Percentiles rank a stretch among this genome's conserved stretches.
Conservation (phyloP, 768 basidiomycete genomes). For the Russula sp. region DNA sequence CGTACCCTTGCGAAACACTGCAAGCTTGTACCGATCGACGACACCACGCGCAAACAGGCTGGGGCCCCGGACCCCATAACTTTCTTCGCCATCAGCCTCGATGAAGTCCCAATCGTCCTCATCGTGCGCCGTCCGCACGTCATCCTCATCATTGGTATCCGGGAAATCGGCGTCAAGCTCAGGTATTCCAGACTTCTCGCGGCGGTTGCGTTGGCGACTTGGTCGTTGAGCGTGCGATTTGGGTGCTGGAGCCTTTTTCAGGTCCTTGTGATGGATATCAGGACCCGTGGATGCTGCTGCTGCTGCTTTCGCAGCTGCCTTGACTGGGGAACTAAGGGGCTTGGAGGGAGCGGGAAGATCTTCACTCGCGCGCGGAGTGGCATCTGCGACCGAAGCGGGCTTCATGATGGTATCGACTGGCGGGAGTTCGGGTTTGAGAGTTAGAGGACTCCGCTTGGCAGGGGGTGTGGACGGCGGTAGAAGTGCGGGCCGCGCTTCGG, state of each 20-base stretch:
- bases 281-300: slow-evolving; percentile 23
- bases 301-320: slow-evolving; percentile 20
- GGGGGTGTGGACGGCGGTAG: slow-evolving; percentile 34
- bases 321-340: slow-evolving; percentile 17
- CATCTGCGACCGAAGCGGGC: slow-evolving; percentile 21
- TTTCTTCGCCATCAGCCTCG: slow-evolving; percentile 75
- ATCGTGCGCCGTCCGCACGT: slow-evolving; percentile 44
- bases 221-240: slow-evolving; percentile 30
- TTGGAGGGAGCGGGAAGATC: slow-evolving; percentile 4
- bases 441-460: slow-evolving; percentile 18
- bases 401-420: slow-evolving; percentile 17
- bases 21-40: slow-evolving; percentile 80
- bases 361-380: slow-evolving; percentile 27
- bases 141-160: slow-evolving; percentile 49
- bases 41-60: slow-evolving; percentile 90
- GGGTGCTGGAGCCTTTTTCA: slow-evolving; percentile 21
- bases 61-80: slow-evolving; percentile 73
- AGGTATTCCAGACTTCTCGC: slow-evolving; percentile 80
- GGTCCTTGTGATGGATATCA: slow-evolving; percentile 26
- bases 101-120: slow-evolving; percentile 93
- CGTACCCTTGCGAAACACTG: slow-evolving; percentile 82
- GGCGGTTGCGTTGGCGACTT: slow-evolving; percentile 44
- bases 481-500: slow-evolving; percentile 55
- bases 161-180: slow-evolving; percentile 73
- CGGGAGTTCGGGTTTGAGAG: slow-evolving; percentile 13